A percentile compares a stretch with the other conserved stretches of the same genome.
Conservation (phyloP, 441 rosid species). For the Corymbia calophylla region DNA sequence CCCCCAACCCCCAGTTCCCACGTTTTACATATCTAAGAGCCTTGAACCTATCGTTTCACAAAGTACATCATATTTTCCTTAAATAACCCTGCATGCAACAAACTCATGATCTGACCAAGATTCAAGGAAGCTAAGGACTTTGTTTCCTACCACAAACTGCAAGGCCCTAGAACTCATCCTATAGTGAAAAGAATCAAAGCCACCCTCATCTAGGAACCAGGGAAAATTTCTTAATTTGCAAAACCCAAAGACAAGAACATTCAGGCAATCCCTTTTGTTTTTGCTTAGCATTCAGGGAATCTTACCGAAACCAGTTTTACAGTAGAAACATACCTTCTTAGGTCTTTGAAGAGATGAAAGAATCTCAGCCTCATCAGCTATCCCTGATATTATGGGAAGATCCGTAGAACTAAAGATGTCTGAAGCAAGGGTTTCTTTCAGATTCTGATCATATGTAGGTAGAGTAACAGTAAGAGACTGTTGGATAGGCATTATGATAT, state of each 20-base stretch:
- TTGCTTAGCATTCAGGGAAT: neutral
- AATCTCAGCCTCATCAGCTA: constrained; percentile 97
- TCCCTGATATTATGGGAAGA: constrained; percentile 88
- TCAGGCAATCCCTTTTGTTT: neutral
- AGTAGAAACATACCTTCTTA: constrained; percentile 54
- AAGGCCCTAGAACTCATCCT: neutral
- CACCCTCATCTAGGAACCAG: neutral
- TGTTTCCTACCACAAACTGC: neutral
- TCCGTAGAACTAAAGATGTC: constrained; percentile 74
- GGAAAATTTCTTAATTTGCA: neutral
- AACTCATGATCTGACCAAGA: neutral
- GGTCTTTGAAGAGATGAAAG: constrained; percentile 99
- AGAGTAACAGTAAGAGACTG: constrained; percentile 91
- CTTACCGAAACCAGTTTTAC: neutral
- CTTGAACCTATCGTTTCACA: neutral
- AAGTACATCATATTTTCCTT: neutral
- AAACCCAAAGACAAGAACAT: neutral
- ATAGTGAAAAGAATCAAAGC: neutral
- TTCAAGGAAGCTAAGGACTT: neutral
- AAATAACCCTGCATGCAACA: neutral
- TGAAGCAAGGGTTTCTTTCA: constrained; percentile 42
- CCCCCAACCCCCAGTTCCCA: neutral
- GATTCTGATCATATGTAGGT: constrained; percentile 52
- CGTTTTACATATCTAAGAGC: neutral
- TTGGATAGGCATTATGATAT: constrained; percentile 90